phyloP scores from a whole-genome alignment of 495 filamentous ascomycete species.

The Pyrenopolyporus hunteri region DNA sequence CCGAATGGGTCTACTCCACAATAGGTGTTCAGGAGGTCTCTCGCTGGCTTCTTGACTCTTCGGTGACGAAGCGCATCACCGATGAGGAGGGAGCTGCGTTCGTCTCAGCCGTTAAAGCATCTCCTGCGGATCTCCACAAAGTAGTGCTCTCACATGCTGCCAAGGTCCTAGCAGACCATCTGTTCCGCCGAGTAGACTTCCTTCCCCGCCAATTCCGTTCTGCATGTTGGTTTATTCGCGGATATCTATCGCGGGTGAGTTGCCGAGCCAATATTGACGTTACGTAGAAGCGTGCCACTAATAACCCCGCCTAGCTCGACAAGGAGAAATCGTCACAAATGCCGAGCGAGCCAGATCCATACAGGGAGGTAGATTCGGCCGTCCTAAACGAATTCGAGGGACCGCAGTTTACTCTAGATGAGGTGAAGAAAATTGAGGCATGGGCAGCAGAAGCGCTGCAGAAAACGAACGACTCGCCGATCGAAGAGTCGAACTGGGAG shows the following conservation, averaged over 20 bases:
- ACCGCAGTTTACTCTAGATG: conserved; percentile 14
- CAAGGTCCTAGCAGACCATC: conserved; percentile 32
- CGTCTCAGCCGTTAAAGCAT: conserved; percentile 20
- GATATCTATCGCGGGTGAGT: conserved; percentile 38
- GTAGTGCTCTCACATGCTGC: conserved; percentile 29
- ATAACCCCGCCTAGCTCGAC: conserved; percentile 24
- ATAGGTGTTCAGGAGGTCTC: conserved; percentile 39
- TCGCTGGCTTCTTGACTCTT: conserved; percentile 45
- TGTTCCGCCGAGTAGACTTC: conserved; percentile 40
- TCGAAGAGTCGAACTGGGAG: conserved; percentile 44
- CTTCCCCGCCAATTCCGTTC: conserved; percentile 34
- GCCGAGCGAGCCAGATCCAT: conserved; percentile 22
- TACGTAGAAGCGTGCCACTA: conserved; percentile 5
- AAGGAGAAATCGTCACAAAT: conserved; percentile 21
- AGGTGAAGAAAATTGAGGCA: conserved; percentile 27
- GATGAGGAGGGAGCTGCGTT: conserved; percentile 21
- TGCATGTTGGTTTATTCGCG: conserved; percentile 36
- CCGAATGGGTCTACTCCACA: conserved; percentile 44
- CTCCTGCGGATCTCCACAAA: conserved; percentile 34
- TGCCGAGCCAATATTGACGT: background rate
- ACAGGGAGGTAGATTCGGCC: background rate
- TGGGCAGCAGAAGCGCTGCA: conserved; percentile 27
- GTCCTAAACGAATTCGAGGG: conserved; percentile 16
- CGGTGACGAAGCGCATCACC: conserved; percentile 41
- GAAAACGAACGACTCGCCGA: conserved; percentile 21